phyloP scores from a whole-genome alignment of 768 basidiomycete genomes.

The Tremella fuciformis region DNA sequence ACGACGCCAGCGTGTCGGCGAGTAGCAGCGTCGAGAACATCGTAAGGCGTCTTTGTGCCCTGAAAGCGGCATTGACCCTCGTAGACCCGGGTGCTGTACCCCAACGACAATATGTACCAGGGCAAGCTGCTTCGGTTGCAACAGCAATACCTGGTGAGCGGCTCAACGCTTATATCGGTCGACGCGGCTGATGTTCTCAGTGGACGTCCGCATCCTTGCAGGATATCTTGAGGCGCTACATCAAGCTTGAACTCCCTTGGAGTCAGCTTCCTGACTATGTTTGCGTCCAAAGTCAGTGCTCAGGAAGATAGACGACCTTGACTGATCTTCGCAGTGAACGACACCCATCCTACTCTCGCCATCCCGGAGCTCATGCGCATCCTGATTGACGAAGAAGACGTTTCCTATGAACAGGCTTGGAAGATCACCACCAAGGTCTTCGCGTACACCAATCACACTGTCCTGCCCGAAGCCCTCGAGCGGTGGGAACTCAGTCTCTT shows the following conservation, averaged over 20 bases:
- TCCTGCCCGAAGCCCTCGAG: conserved; percentile 67
- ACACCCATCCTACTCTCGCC: conserved; percentile 93
- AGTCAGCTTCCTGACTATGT: conserved; percentile 76
- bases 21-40: conserved; percentile 90
- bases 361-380: conserved; percentile 94
- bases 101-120: conserved; percentile 73
- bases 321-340: conserved; percentile 33
- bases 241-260: conserved; percentile 76
- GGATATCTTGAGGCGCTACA: conserved; percentile 85
- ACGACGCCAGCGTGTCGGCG: conserved; percentile 81
- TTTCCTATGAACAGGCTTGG: conserved; percentile 83
- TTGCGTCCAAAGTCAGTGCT: conserved; percentile 66
- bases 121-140: conserved; percentile 67
- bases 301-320: background rate
- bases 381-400: conserved; percentile 78
- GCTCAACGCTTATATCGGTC: no score
- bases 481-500: conserved; percentile 90
- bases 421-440: conserved; percentile 81
- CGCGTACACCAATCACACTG: conserved; percentile 80
- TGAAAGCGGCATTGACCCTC: background rate
- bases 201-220: conserved; percentile 11
- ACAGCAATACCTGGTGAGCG: conserved; percentile 74
- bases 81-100: conserved; percentile 83
- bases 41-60: conserved; percentile 18
- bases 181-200: conserved; percentile 55